Evolutionary conservation across 2,329 filamentous ascomycete genomes (phyloP), one percentile per base, ranked within the genome.

Genomic region (Aureobasidium namibiae): DNA sequence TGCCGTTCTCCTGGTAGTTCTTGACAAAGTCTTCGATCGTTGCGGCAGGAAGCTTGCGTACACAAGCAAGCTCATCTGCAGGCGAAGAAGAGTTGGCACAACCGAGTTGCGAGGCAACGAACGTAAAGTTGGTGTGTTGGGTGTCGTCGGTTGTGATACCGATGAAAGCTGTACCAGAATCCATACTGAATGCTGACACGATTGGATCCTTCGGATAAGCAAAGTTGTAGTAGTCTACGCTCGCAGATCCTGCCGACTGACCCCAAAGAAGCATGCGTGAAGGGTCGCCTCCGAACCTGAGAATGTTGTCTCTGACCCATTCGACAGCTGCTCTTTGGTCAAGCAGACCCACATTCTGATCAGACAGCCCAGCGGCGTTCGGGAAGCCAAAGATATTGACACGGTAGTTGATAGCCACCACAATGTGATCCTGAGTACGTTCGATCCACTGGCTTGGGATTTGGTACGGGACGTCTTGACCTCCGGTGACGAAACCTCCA

Each of bases 301-400:
- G 73, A 24, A 82, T 78, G 64, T 82, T 81, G 44, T 75, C 70
- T 3, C 71, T 71, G 0, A 80, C 67, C 80, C 80, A 83, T 66
- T 82, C 76, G 0, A 82, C 65, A 0, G 56, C 79, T 14, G 75
- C 63, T 1, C 81, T 74, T 64, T 84, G 81, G 64, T 85, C 81
- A 5, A 76, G 72, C 6, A 83, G 67, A 1, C 79, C 81, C 2
- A 80, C 65, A 60, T 83, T 83, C 46, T 74, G 68, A 59, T 63
- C 45, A 4, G 36, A 56, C 1, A 69, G 52, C 5, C 67, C 69
- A 5, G 69, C 66, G 16, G 72, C 71, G 11, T 69, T 68, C 0
- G 73, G 69, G 61, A 75, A 76, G 6, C 75, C 74, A 59, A 77
- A 75, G 54, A 77, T 72, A 57, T 72, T 73, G 34, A 74, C n/a